Conservation (phyloP, 1,139 yeast species). For the Yamadazyma sp. region DNA sequence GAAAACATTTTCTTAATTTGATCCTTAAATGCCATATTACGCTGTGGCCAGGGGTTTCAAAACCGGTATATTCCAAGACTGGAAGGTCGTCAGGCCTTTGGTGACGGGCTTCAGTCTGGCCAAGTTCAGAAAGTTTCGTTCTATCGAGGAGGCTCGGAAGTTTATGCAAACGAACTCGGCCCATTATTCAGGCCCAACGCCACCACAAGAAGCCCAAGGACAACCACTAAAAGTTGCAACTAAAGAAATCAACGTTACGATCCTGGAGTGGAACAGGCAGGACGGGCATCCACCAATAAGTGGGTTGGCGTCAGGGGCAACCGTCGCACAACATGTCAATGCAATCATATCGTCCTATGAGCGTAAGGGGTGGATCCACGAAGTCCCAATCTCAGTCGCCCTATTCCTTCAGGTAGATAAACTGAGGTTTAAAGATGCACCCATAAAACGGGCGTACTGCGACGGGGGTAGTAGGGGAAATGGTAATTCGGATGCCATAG, state of each 20-base stretch:
- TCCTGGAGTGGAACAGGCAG: too few species aligned
- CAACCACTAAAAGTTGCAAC: too few species aligned
- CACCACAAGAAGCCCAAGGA: too few species aligned
- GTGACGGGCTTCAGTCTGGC: conserved; percentile 57
- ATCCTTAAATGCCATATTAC: conserved; percentile 27
- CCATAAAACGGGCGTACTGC: neutral
- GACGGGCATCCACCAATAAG: too few species aligned
- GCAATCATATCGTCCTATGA: too few species aligned
- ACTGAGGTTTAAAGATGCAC: neutral
- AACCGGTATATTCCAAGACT: conserved; percentile 52
- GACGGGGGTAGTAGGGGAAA: conserved; percentile 35
- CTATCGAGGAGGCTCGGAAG: conserved; percentile 40
- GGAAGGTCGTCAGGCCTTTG: conserved; percentile 48
- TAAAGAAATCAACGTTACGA: too few species aligned
- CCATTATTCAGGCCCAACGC: neutral
- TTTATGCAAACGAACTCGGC: neutral
- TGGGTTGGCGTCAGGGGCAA: too few species aligned
- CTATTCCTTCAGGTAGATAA: neutral
- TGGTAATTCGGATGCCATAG: conserved; percentile 47
- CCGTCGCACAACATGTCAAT: too few species aligned
- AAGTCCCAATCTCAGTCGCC: too few species aligned
- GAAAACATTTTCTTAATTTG: too few species aligned
- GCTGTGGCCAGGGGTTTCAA: conserved; percentile 63
- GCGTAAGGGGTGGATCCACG: too few species aligned
- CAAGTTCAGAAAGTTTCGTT: conserved; percentile 50